Conservation (phyloP, 2,329 filamentous ascomycete genomes). For the Nigrograna mackinnonii region DNA sequence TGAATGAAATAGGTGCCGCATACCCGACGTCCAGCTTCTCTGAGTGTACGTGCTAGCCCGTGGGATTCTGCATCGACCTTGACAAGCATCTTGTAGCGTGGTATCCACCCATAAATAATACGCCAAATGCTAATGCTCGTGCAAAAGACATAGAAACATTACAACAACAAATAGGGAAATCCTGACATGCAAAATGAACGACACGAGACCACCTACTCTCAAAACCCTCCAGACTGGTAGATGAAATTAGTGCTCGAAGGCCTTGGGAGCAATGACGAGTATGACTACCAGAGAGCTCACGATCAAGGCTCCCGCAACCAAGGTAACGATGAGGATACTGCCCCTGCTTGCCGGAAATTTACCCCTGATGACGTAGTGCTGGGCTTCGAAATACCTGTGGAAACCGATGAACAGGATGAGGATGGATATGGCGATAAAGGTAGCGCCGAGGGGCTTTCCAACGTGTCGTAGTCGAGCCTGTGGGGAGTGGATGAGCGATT, state of each 20-base stretch:
- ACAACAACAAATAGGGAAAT: background rate
- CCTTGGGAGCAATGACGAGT: constrained; percentile 55
- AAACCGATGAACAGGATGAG: constrained; percentile 76
- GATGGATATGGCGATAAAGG: constrained; percentile 77
- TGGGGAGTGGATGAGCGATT: constrained; percentile 10
- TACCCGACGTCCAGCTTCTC: too few species aligned
- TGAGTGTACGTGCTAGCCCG: too few species aligned
- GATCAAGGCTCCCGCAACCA: constrained; percentile 64
- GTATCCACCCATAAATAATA: too few species aligned
- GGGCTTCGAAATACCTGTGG: constrained; percentile 75
- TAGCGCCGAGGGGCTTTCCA: constrained; percentile 59
- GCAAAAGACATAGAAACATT: too few species aligned
- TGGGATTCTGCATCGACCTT: too few species aligned
- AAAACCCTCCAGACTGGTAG: background rate
- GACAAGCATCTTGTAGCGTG: too few species aligned
- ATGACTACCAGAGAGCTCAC: constrained; percentile 64
- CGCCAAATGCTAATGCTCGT: too few species aligned
- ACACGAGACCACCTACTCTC: background rate
- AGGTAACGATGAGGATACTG: constrained; percentile 70
- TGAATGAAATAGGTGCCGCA: too few species aligned
- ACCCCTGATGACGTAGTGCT: constrained; percentile 78
- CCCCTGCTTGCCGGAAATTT: constrained; percentile 81
- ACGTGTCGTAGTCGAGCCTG: constrained; percentile 26
- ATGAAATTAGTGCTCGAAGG: constrained; percentile 42
- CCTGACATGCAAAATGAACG: background rate